phyloP scores from a whole-genome alignment of 2,329 filamentous ascomycete species.

The Alternaria incomplexa region DNA sequence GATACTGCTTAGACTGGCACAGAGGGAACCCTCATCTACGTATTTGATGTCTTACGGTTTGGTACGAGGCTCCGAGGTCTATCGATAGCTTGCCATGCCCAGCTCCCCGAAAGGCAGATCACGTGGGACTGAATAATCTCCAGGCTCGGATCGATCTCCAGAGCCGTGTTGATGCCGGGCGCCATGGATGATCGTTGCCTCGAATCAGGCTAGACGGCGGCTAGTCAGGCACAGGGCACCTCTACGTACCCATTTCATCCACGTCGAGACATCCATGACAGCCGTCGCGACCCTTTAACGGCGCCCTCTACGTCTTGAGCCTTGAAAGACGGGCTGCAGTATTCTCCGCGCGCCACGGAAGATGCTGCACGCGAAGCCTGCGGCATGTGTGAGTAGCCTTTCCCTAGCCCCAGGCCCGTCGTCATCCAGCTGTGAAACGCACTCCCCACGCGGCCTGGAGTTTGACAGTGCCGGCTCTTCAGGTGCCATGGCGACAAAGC shows the following conservation, averaged over 20 bases:
- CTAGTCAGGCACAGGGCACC: slow-evolving; percentile 26
- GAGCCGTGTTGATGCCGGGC: slow-evolving; percentile 24
- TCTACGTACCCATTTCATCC: slow-evolving; percentile 15
- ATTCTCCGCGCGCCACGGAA: slow-evolving; percentile 32
- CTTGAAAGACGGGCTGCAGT: slow-evolving; percentile 21
- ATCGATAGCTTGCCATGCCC: not conserved
- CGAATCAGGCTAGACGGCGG: slow-evolving; percentile 29
- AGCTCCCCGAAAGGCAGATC: slow-evolving; percentile 4
- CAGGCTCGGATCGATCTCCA: slow-evolving; percentile 26
- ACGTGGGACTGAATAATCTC: slow-evolving; percentile 21
- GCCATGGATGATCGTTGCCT: slow-evolving; percentile 30
- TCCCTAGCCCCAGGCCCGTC: slow-evolving; percentile 4
- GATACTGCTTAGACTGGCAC: no score
- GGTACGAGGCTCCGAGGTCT: not conserved
- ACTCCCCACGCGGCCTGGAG: slow-evolving; percentile 12
- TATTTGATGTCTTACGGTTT: not conserved
- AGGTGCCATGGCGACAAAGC: slow-evolving; percentile 22
- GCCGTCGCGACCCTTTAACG: slow-evolving; percentile 9
- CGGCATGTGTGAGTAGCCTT: slow-evolving; percentile 47
- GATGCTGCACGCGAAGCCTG: slow-evolving; percentile 40
- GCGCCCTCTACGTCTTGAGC: slow-evolving; percentile 19
- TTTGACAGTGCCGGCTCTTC: slow-evolving; percentile 21
- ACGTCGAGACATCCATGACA: slow-evolving; percentile 13
- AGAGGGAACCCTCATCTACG: not conserved
- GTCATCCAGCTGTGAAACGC: slow-evolving; percentile 27